Percentiles rank a stretch among this genome's conserved stretches.
Evolutionary conservation across 75 land plant species (phyloP).

Genomic region (Cryptomeria japonica): DNA sequence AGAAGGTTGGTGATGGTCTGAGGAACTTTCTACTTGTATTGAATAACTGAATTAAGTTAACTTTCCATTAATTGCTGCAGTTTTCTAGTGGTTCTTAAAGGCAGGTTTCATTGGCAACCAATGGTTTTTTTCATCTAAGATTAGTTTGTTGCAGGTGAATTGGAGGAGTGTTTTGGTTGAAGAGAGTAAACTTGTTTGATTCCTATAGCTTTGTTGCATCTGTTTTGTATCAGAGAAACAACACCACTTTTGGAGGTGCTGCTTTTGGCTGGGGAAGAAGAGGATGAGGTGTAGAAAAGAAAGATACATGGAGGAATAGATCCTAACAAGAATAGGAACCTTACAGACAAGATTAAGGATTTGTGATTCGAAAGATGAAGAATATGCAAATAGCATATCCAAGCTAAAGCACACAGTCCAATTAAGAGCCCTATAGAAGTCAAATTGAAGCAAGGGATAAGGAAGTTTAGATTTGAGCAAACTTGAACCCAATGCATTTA

Average conservation of each 20-base stretch:
- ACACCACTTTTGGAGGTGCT: background rate
- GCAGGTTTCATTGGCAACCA: too few relatives aligned
- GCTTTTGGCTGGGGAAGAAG: background rate
- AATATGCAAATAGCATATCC: background rate
- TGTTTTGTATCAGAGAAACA: background rate
- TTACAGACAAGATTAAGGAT: background rate
- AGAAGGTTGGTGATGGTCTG: background rate
- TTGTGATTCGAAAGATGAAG: background rate
- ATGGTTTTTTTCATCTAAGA: too few relatives aligned
- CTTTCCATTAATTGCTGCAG: too few relatives aligned
- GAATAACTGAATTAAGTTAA: background rate
- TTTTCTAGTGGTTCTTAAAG: too few relatives aligned
- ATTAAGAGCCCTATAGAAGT: background rate
- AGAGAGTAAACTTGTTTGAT: too few relatives aligned
- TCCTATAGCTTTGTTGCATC: too few relatives aligned
- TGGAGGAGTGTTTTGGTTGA: too few relatives aligned
- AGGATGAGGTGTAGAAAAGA: background rate
- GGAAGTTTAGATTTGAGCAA: background rate
- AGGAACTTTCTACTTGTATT: background rate
- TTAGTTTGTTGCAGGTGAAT: too few relatives aligned
- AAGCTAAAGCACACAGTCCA: background rate
- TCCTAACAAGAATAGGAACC: background rate
- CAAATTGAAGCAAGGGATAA: background rate
- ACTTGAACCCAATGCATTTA: background rate
- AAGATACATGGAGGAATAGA: too few relatives aligned